phyloP scores from a whole-genome alignment of 1,284 basidiomycete genomes.

The Trichosporon inkin region DNA sequence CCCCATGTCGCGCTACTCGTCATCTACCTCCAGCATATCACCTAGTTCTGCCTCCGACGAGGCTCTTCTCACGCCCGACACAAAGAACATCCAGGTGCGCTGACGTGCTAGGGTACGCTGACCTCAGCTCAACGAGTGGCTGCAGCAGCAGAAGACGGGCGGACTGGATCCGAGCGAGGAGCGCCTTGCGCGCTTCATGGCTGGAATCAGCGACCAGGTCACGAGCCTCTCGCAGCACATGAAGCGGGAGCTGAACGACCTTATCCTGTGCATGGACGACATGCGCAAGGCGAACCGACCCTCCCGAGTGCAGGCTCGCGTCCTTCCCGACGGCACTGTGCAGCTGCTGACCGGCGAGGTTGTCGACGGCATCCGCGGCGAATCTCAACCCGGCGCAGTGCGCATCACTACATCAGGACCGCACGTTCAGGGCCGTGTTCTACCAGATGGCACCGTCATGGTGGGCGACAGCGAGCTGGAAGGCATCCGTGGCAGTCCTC shows the following conservation, averaged over 20 bases:
- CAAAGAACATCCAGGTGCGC: neutral
- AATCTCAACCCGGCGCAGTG: constrained; percentile 16
- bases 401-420: constrained; percentile 22
- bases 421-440: constrained; percentile 38
- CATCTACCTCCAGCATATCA: neutral
- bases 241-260: constrained; percentile 36
- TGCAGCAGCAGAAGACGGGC: constrained; percentile 18
- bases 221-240: constrained; percentile 33
- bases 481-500: constrained; percentile 38
- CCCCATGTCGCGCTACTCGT: constrained; percentile 1
- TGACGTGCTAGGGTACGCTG: neutral
- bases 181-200: constrained; percentile 44
- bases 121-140: constrained; percentile 37
- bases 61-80: neutral
- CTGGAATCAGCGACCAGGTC: constrained; percentile 47
- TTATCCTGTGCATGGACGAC: constrained; percentile 39
- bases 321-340: constrained; percentile 44
- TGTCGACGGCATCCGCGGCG: constrained; percentile 44
- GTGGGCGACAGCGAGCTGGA: constrained; percentile 43
- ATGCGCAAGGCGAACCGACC: constrained; percentile 42
- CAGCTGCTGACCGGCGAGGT: constrained; percentile 45
- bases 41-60: neutral
- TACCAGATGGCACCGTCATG: constrained; percentile 45
- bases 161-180: neutral
- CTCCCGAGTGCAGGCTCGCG: constrained; percentile 37